Conservation (phyloP, 768 basidiomycete genomes). For the Mycena polygramma region DNA sequence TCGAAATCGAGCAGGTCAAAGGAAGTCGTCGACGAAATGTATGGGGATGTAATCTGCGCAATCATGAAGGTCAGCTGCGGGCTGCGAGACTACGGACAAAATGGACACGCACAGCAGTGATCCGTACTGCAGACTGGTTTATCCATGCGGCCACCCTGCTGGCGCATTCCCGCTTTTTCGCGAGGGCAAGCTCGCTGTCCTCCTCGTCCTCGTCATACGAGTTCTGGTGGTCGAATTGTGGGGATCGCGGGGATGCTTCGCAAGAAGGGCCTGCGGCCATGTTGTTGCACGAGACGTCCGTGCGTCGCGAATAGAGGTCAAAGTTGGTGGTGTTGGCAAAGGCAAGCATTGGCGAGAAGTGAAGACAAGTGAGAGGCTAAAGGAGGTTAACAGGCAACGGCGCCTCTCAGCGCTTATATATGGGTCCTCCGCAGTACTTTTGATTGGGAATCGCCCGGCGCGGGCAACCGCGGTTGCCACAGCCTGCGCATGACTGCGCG, state of each 20-base stretch:
- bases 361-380: slow-evolving; percentile 17
- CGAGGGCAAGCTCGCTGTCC: slow-evolving; percentile 22
- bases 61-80: slow-evolving; percentile 18
- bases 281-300: slow-evolving; percentile 25
- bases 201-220: slow-evolving; percentile 26
- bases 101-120: slow-evolving; percentile 32
- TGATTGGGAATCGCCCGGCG: neutral
- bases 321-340: slow-evolving; percentile 34
- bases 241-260: slow-evolving; percentile 24
- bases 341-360: slow-evolving; percentile 17
- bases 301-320: slow-evolving; percentile 26
- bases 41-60: slow-evolving; percentile 27
- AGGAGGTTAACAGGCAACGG: slow-evolving; percentile 5
- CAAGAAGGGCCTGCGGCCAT: slow-evolving; percentile 32
- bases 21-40: slow-evolving; percentile 26
- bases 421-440: slow-evolving; percentile 27
- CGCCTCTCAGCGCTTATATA: slow-evolving; percentile 30
- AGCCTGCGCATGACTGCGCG: slow-evolving; percentile 9
- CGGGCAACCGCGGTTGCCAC: slow-evolving; percentile 22
- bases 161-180: slow-evolving; percentile 36
- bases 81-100: neutral
- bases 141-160: slow-evolving; percentile 37
- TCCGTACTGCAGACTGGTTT: slow-evolving; percentile 36
- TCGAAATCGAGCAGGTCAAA: slow-evolving; percentile 32
- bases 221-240: slow-evolving; percentile 21